These are phyloP conservation scores for Petunia secreta DNA, from an alignment of 257 asterid species.

Conservation along the genomic window DNA sequence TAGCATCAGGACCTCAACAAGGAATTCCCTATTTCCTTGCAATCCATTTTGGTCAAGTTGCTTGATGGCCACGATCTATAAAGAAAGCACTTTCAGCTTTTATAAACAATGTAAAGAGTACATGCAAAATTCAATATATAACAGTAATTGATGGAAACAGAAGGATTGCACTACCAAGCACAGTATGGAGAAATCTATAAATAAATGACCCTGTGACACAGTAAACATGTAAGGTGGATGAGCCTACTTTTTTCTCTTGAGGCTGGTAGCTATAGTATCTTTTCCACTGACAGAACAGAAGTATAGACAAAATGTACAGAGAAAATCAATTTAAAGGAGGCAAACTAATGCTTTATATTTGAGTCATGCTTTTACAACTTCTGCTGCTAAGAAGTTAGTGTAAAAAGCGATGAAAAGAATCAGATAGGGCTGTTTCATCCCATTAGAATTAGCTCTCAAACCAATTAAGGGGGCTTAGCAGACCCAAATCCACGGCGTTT, in stretches of 20 bases:
- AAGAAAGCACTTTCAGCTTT: constrained; percentile 1
- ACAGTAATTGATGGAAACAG: neutral
- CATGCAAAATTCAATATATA: neutral
- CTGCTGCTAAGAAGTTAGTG: neutral
- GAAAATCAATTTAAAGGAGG: neutral
- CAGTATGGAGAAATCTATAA: neutral
- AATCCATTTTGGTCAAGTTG: constrained; percentile 78
- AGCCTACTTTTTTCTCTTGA: neutral
- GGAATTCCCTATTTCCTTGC: constrained; percentile 88
- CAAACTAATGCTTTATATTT: neutral
- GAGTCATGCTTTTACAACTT: neutral
- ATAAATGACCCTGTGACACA: neutral
- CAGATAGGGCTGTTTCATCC: neutral
- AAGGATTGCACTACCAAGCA: neutral
- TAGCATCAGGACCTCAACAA: constrained; percentile 81
- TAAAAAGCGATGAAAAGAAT: neutral
- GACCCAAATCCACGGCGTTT: neutral
- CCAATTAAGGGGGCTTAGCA: neutral
- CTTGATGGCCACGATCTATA: constrained; percentile 78
- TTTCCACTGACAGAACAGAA: constrained; percentile 4
- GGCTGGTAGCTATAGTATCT: neutral
- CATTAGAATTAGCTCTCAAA: neutral
- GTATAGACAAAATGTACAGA: constrained; percentile 2
- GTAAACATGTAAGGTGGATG: constrained; percentile 7
- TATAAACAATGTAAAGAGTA: neutral